Evolutionary conservation across 1,139 yeast genomes (phyloP).

Genomic region (Geotrichum klebahnii): DNA sequence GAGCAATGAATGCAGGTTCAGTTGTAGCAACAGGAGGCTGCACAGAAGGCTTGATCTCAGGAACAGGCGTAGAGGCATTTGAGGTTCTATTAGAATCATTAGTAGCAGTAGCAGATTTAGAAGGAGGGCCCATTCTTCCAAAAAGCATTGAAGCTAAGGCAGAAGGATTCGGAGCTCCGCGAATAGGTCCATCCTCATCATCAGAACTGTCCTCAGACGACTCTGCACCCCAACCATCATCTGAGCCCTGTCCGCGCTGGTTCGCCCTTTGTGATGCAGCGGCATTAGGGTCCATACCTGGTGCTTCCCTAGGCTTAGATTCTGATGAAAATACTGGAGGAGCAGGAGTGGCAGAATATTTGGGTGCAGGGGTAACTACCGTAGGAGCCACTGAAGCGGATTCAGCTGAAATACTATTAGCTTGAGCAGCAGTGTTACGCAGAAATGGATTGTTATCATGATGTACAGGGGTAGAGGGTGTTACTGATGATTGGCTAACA

Average conservation of each 20-base stretch:
- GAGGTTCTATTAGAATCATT: constrained; percentile 13
- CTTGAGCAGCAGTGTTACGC: constrained; percentile 20
- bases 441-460: constrained; percentile 28
- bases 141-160: constrained; percentile 59
- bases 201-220: constrained; percentile 43
- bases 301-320: constrained; percentile 32
- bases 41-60: constrained; percentile 16
- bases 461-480: constrained; percentile 24
- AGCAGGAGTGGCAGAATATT: constrained; percentile 14
- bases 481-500: constrained; percentile 6
- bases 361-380: not conserved
- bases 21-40: constrained; percentile 19
- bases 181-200: constrained; percentile 49
- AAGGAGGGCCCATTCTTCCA: constrained; percentile 54
- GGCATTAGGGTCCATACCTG: constrained; percentile 45
- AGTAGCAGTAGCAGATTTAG: constrained; percentile 16
- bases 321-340: constrained; percentile 16
- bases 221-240: constrained; percentile 54
- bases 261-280: constrained; percentile 54
- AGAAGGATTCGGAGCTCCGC: constrained; percentile 48
- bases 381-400: constrained; percentile 14
- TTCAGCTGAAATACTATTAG: constrained; percentile 16
- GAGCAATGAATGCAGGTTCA: constrained; percentile 25
- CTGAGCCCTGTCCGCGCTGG: constrained; percentile 50
- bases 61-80: constrained; percentile 5